Percentiles rank a stretch among this genome's conserved stretches.
Evolutionary conservation across 2,329 filamentous ascomycete genomes (phyloP).

Genomic region (Phialophora chinensis): DNA sequence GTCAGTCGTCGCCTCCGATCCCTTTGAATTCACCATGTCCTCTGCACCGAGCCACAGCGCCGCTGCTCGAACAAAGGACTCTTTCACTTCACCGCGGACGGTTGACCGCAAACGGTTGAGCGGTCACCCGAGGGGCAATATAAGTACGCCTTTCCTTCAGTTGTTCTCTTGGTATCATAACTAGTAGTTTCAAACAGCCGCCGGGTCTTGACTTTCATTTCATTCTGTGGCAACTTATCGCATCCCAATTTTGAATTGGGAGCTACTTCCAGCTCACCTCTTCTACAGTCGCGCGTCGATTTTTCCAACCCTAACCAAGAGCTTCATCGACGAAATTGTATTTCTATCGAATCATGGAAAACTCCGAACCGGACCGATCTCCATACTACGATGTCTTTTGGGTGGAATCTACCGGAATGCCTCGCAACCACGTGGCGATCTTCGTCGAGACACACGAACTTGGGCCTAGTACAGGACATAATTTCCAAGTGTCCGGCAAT

Average conservation of each 20-base stretch:
- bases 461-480: constrained; percentile 23
- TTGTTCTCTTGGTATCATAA: too few relatives aligned
- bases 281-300: not conserved
- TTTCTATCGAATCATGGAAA: constrained; percentile 3
- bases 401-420: constrained; percentile 25
- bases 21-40: not conserved
- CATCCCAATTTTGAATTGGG: not conserved
- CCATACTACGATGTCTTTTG: constrained; percentile 25
- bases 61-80: too few relatives aligned
- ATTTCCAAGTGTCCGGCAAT: constrained; percentile 26
- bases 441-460: constrained; percentile 29
- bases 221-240: not conserved
- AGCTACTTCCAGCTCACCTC: not conserved
- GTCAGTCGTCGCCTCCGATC: too few relatives aligned
- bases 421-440: constrained; percentile 26
- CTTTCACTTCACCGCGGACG: too few relatives aligned
- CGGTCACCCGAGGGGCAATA: too few relatives aligned
- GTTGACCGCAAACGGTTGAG: too few relatives aligned
- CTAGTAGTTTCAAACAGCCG: too few relatives aligned
- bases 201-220: too few relatives aligned
- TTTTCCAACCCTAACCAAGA: not conserved
- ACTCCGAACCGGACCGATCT: constrained; percentile 10
- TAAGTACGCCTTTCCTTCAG: too few relatives aligned
- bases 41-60: too few relatives aligned
- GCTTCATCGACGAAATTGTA: not conserved